Evolutionary conservation across 139 green algal species (phyloP).

Genomic region (Ettlia oleoabundans): DNA sequence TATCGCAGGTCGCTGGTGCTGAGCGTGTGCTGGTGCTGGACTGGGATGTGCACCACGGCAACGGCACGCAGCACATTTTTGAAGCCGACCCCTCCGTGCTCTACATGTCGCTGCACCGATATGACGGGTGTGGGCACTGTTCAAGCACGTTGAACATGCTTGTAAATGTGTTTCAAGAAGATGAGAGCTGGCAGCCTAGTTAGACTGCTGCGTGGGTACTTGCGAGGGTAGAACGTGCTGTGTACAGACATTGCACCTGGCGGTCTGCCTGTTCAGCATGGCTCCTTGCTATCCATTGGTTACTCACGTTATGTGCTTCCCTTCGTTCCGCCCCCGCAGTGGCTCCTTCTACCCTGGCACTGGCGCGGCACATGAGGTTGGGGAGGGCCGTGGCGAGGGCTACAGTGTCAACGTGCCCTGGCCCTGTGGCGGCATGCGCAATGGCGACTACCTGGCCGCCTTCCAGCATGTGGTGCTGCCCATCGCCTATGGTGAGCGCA

Average conservation of each 20-base stretch:
- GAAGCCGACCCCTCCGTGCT: slow-evolving; percentile 69
- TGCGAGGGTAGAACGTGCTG: too few relatives aligned
- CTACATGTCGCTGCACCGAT: slow-evolving; percentile 68
- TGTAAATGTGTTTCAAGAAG: too few relatives aligned
- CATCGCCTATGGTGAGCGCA: slow-evolving; percentile 58
- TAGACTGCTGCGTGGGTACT: too few relatives aligned
- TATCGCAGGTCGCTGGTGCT: slow-evolving; percentile 21
- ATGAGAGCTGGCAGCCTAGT: too few relatives aligned
- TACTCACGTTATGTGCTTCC: too few relatives aligned
- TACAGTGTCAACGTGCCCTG: slow-evolving; percentile 80
- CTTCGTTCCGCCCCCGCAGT: neutral
- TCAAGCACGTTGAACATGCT: too few relatives aligned
- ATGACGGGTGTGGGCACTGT: slow-evolving; percentile 48
- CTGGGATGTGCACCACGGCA: slow-evolving; percentile 68
- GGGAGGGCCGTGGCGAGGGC: slow-evolving; percentile 50
- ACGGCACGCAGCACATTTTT: slow-evolving; percentile 78
- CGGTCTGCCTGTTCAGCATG: too few relatives aligned
- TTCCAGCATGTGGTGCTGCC: slow-evolving; percentile 78
- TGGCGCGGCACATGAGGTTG: slow-evolving; percentile 40
- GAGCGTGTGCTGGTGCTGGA: slow-evolving; percentile 55
- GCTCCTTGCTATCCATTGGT: too few relatives aligned
- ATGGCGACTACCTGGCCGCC: slow-evolving; percentile 65
- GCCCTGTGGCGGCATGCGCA: slow-evolving; percentile 54
- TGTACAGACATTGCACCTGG: too few relatives aligned
- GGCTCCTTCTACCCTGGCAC: slow-evolving; percentile 50